A percentile compares a stretch with the other conserved stretches of the same genome.
Conservation (phyloP, 2,329 filamentous ascomycete species). For the Colletotrichum graminicola region DNA sequence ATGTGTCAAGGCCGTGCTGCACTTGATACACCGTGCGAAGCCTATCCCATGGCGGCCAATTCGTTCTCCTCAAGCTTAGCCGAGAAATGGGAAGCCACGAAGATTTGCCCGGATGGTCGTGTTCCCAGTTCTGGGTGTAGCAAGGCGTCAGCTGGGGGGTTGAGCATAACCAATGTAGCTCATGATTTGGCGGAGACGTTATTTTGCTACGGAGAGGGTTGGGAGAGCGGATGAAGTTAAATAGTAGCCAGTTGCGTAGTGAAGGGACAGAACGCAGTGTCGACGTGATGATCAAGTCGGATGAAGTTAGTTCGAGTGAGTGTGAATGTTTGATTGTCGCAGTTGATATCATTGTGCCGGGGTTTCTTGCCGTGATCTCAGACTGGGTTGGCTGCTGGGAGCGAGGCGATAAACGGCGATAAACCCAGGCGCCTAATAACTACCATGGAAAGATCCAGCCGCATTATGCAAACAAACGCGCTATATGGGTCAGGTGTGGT, state of each 20-base stretch:
- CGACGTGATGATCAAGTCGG: conserved; percentile 13
- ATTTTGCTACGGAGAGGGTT: background rate
- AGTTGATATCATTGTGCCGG: background rate
- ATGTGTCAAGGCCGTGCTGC: background rate
- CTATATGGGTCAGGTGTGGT: background rate
- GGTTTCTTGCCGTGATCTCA: background rate
- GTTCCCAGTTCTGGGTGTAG: background rate
- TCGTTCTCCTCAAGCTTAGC: background rate
- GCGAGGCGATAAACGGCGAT: background rate
- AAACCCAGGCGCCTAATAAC: background rate
- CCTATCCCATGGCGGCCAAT: background rate
- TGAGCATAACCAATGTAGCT: background rate
- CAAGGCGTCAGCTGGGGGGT: background rate
- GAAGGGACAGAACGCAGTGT: background rate
- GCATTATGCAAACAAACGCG: background rate
- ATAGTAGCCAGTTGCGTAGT: background rate
- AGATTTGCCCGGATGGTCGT: background rate
- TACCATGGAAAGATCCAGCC: background rate
- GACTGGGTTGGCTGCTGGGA: background rate
- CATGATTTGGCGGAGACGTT: background rate
- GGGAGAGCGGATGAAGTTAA: background rate
- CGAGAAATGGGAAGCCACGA: no score
- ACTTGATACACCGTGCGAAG: background rate
- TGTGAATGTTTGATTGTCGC: background rate
- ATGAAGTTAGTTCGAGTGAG: conserved; percentile 3